These are phyloP conservation scores for Sisymbrium irio DNA, from an alignment of 345 rosid species.

Conservation along the genomic window DNA sequence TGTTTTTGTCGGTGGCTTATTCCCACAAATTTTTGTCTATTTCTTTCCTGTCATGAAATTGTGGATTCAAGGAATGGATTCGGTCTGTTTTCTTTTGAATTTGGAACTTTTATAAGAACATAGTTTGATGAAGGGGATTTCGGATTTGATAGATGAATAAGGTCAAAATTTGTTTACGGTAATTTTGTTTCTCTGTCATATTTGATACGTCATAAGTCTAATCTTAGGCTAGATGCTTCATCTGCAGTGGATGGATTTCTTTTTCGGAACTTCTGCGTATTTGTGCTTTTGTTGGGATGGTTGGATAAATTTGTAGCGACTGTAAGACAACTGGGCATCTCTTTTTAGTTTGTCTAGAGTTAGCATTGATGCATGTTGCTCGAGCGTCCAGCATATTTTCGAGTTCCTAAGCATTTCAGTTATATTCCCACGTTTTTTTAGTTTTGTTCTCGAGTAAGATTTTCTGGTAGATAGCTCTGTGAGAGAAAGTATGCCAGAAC, in stretches of 20 bases:
- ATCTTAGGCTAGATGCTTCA: background rate
- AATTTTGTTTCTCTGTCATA: background rate
- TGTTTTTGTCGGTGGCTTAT: conserved; percentile 1
- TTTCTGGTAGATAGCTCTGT: background rate
- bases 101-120: background rate
- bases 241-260: background rate
- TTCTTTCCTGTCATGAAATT: background rate
- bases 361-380: background rate
- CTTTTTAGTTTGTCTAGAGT: background rate
- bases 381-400: background rate
- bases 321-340: background rate
- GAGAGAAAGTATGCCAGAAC: background rate
- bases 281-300: background rate
- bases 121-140: background rate
- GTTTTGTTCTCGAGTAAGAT: background rate
- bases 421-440: background rate
- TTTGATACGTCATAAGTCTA: too few species aligned
- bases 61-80: background rate
- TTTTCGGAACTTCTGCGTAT: background rate
- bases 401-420: background rate
- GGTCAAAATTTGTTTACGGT: too few species aligned
- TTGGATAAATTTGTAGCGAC: background rate
- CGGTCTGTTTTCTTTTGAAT: background rate
- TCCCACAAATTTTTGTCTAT: background rate
- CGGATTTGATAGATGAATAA: background rate